Evolutionary conservation across 2,329 filamentous ascomycete species (phyloP).

Genomic region (Neofusicoccum laricinum): DNA sequence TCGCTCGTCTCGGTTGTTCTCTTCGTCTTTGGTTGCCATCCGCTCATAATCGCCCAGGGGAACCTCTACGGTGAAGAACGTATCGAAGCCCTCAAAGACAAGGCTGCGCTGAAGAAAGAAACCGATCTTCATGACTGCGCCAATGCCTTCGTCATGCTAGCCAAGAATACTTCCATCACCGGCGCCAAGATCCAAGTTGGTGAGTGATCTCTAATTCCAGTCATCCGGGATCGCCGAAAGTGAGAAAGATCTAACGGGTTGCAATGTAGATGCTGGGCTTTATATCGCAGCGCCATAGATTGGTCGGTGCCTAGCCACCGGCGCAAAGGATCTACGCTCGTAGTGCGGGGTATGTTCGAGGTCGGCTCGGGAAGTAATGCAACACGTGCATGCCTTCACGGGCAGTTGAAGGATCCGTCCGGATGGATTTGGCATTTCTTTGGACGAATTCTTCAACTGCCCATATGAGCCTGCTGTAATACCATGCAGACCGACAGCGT

Average conservation of each 20-base stretch:
- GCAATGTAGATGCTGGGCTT: slow-evolving; percentile 14
- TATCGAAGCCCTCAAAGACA: slow-evolving; percentile 54
- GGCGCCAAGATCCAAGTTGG: slow-evolving; percentile 46
- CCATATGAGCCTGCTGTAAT: too few relatives aligned
- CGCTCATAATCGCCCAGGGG: slow-evolving; percentile 20
- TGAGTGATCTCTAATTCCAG: slow-evolving; percentile 20
- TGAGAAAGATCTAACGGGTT: background rate
- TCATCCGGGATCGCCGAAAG: background rate
- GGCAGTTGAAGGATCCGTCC: too few relatives aligned
- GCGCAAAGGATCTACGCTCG: too few relatives aligned
- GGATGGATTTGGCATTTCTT: too few relatives aligned
- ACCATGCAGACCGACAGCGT: too few relatives aligned
- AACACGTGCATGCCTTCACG: too few relatives aligned
- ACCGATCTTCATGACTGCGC: slow-evolving; percentile 54
- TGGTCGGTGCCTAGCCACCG: too few relatives aligned
- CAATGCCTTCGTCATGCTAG: slow-evolving; percentile 54
- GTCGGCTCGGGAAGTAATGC: too few relatives aligned
- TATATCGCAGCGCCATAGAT: slow-evolving; percentile 10
- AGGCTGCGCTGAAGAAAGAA: slow-evolving; percentile 58
- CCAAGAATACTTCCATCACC: slow-evolving; percentile 53
- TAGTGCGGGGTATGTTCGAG: too few relatives aligned
- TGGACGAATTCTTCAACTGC: too few relatives aligned
- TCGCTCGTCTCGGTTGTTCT: too few relatives aligned
- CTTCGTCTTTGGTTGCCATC: too few relatives aligned
- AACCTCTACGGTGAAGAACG: slow-evolving; percentile 53